phyloP scores from a whole-genome alignment of 78 protist genomes.

The Dictyostelium firmibasis region DNA sequence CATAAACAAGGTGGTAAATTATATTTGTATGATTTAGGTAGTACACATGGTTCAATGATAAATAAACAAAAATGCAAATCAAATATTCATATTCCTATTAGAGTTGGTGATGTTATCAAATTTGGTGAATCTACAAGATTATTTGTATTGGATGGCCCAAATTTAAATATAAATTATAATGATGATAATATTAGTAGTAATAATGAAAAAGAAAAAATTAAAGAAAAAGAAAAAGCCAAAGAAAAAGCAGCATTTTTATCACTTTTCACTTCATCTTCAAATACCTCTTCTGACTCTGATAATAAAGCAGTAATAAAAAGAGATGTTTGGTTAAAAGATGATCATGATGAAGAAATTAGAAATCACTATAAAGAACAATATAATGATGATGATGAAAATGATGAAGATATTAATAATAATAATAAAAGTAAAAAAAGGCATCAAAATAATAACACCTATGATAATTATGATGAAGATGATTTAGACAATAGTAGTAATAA shows the following conservation, averaged over 20 bases:
- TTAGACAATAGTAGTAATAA: background rate
- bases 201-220: background rate
- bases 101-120: constrained; percentile 50
- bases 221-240: background rate
- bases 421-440: background rate
- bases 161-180: background rate
- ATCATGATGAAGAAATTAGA: constrained; percentile 30
- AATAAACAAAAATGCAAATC: constrained; percentile 52
- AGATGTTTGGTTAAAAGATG: constrained; percentile 23
- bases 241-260: constrained; percentile 4
- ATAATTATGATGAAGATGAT: constrained; percentile 16
- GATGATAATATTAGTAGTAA: background rate
- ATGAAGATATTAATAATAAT: background rate
- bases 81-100: background rate
- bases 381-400: background rate
- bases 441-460: background rate
- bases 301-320: background rate
- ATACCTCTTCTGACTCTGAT: background rate
- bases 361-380: constrained; percentile 19
- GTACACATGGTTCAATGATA: constrained; percentile 79
- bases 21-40: constrained; percentile 57
- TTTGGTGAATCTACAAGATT: constrained; percentile 84
- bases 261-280: background rate
- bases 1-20: constrained; percentile 18
- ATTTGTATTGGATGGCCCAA: constrained; percentile 28